Percentiles rank a stretch among this genome's conserved stretches.
Evolutionary conservation across 352 stramenopile genomes (phyloP).

Genomic region (Phytophthora constricta): DNA sequence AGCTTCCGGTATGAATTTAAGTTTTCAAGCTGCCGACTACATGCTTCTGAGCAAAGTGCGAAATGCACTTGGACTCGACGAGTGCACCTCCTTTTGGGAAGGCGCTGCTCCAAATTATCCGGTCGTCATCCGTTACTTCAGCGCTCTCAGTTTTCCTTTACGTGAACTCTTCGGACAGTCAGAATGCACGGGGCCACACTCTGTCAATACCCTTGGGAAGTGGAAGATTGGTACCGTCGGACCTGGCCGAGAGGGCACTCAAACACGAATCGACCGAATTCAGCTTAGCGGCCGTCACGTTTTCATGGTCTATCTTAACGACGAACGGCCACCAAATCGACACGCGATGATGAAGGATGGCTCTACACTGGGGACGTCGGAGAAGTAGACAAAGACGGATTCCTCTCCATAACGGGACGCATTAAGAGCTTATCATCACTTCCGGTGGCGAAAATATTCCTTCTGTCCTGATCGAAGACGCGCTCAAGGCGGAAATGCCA

Average conservation of each 20-base stretch:
- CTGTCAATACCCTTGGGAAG: constrained; percentile 67
- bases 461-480: constrained; percentile 87
- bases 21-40: constrained; percentile 84
- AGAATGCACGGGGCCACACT: constrained; percentile 89
- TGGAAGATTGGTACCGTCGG: constrained; percentile 91
- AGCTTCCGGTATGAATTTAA: constrained; percentile 53
- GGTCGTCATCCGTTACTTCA: constrained; percentile 87
- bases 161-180: constrained; percentile 93
- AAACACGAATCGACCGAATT: constrained; percentile 67
- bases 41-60: constrained; percentile 88
- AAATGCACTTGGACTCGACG: constrained; percentile 77
- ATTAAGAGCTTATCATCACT: constrained; percentile 96
- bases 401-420: constrained; percentile 91
- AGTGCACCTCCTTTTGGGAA: constrained; percentile 85
- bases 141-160: constrained; percentile 93
- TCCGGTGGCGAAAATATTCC: constrained; percentile 93
- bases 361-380: constrained; percentile 92
- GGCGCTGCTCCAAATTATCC: constrained; percentile 73
- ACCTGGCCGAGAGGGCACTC: constrained; percentile 59
- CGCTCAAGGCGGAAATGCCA: constrained; percentile 84
- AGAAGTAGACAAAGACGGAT: constrained; percentile 84
- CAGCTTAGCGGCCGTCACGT: constrained; percentile 73
- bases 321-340: constrained; percentile 62
- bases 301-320: constrained; percentile 79
- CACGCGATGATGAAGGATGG: constrained; percentile 84